These are phyloP conservation scores for Fistulinella cinereoalba DNA, from an alignment of 1,284 basidiomycete genomes.

Conservation along the genomic window DNA sequence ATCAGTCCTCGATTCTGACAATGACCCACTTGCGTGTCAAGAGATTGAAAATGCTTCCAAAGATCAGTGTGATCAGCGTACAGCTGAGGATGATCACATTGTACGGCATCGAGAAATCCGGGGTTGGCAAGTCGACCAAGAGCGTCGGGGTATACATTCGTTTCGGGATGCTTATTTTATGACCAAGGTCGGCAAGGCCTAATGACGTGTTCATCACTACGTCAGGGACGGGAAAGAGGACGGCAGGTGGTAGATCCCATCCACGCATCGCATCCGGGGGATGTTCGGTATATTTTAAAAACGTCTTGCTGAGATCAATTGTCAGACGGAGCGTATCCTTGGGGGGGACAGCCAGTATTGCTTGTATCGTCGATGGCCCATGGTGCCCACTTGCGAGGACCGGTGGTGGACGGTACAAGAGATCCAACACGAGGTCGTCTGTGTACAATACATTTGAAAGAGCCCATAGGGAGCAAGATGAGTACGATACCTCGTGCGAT, in stretches of 20 bases:
- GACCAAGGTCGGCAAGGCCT: no score
- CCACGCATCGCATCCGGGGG: constrained; percentile 94
- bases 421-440: constrained; percentile 47
- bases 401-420: constrained; percentile 63
- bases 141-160: constrained; percentile 78
- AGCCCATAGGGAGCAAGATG: constrained; percentile 1
- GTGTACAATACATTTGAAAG: not conserved
- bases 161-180: constrained; percentile 10
- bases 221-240: constrained; percentile 53
- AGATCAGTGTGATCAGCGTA: constrained; percentile 88
- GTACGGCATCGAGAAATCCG: constrained; percentile 99
- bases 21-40: constrained; percentile 78
- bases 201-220: constrained; percentile 8
- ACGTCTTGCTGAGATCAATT: constrained; percentile 81
- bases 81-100: constrained; percentile 97
- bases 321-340: constrained; percentile 60
- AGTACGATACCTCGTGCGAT: constrained; percentile 43
- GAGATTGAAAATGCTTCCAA: constrained; percentile 89
- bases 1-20: constrained; percentile 35
- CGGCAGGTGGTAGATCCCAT: constrained; percentile 86
- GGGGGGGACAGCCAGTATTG: constrained; percentile 68
- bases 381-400: constrained; percentile 47
- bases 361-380: constrained; percentile 51
- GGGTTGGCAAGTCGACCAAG: constrained; percentile 89
- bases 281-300: constrained; percentile 93